phyloP scores from a whole-genome alignment of 345 rosid species.

The Eutrema yunnanense region DNA sequence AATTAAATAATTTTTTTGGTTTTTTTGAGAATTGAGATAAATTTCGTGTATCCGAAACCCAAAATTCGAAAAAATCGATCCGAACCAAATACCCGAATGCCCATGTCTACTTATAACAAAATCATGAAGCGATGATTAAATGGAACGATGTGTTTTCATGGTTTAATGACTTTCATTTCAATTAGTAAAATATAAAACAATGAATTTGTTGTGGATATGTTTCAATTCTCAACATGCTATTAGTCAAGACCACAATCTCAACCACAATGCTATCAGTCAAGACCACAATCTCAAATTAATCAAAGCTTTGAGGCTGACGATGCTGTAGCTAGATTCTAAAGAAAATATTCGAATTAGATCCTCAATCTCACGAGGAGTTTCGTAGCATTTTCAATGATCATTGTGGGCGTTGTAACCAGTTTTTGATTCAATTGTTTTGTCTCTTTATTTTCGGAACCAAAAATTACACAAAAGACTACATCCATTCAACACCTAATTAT shows the following conservation, averaged over 20 bases:
- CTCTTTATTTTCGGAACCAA: neutral
- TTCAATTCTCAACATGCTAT: neutral
- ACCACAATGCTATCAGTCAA: too few species aligned
- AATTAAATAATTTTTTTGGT: too few species aligned
- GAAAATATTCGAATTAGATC: neutral
- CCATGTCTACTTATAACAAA: too few species aligned
- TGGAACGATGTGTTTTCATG: too few species aligned
- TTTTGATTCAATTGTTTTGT: neutral
- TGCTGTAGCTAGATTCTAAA: neutral
- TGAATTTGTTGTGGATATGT: neutral
- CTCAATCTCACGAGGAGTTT: neutral
- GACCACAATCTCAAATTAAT: neutral
- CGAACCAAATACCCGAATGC: too few species aligned
- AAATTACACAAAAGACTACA: neutral
- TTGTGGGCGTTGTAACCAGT: neutral
- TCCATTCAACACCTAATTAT: neutral
- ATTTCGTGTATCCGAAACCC: too few species aligned
- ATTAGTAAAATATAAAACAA: neutral
- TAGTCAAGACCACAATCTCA: neutral
- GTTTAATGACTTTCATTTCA: neutral
- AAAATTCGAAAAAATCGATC: too few species aligned
- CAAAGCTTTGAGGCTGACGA: neutral
- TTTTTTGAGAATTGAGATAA: too few species aligned
- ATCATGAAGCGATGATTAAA: too few species aligned
- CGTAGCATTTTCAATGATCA: neutral